Base-by-base conservation (phyloP, 2,329 filamentous ascomycete genomes). In the Eutypella sp. region DNA sequence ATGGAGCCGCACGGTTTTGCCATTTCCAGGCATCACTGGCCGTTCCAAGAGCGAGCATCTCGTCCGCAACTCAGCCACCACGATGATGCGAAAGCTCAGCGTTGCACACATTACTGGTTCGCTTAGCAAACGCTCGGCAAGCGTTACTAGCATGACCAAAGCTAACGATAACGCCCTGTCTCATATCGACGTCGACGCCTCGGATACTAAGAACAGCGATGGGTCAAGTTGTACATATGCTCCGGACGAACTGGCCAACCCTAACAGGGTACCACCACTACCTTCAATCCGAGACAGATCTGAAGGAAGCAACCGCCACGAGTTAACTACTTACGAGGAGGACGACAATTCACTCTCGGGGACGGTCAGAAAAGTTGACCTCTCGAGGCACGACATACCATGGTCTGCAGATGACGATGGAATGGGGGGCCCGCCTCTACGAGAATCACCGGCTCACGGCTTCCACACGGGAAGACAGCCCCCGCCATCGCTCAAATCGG, bases 41-140 rank as follows among this genome's bases (percentile, higher is more conserved):
- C 65, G 82, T 69, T 64, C 80, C 63, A 65, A 81, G 70, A 69
- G 86, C 56, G 81, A 95, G 56, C 81, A 87, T 58, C 71, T 89
- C 3, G 84, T 93, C 40, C 78, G 87, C 42, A 81, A 80, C 34
- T 89, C 86, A n/a, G 87, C 90, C 11, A 89, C 88, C 29, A 87
- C 87, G 1, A 81, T 96, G 60, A 95, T 96, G 71, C 80, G 90
- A 43, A 95, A 91, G 62, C 76, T 96, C 51, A 95, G 88, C 65
- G 84, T 89, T 58, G 84, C 85, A 41, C 90, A 84, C 63, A 85
- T 93, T 52, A 78, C 87, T 13, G 85, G 79, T 54, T 85, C 85
- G 40, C 91, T 95, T 60, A 79, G 81, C 31, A 87, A 84, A 55
- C 81, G 85, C 47, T 86, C 87, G 1, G 74, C 73, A 33, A 87